A percentile compares a stretch with the other conserved stretches of the same genome.
These are phyloP conservation scores for Ceriops zippeliana DNA, from an alignment of 345 rosid genomes.

Conservation along the genomic window DNA sequence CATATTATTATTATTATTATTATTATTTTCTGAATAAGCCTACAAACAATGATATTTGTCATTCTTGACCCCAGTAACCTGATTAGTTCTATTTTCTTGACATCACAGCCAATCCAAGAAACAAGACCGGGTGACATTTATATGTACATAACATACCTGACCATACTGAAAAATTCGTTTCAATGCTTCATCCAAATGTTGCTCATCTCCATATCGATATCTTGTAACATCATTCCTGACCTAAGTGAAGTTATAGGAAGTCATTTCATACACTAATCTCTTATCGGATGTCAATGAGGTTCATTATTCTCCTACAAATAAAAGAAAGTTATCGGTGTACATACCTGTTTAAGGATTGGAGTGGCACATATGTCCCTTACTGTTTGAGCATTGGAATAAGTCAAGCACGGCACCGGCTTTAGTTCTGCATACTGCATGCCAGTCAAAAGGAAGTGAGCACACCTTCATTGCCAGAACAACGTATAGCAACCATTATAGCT, in stretches of 20 bases:
- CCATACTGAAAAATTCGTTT: slow-evolving; percentile 90
- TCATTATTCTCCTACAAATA: neutral
- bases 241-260: slow-evolving; percentile 35
- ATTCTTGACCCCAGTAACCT: no score
- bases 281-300: neutral
- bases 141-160: slow-evolving; percentile 46
- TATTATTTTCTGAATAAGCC: no score
- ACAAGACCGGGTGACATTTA: neutral
- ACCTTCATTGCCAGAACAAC: neutral
- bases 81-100: neutral
- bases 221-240: slow-evolving; percentile 85
- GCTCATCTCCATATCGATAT: slow-evolving; percentile 94
- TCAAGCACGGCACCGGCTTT: slow-evolving; percentile 91
- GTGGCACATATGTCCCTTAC: slow-evolving; percentile 75
- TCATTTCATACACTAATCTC: slow-evolving; percentile 9
- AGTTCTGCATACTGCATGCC: slow-evolving; percentile 85
- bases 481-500: neutral
- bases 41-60: no score
- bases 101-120: slow-evolving; percentile 3
- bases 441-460: slow-evolving; percentile 13
- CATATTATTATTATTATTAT: no score
- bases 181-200: slow-evolving; percentile 90
- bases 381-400: slow-evolving; percentile 65
- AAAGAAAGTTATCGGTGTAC: neutral
- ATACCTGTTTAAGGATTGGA: slow-evolving; percentile 87